Percentiles rank a stretch among this genome's conserved stretches.
Conservation (phyloP, 257 asterid species). For the Solanum ossicruentum region DNA sequence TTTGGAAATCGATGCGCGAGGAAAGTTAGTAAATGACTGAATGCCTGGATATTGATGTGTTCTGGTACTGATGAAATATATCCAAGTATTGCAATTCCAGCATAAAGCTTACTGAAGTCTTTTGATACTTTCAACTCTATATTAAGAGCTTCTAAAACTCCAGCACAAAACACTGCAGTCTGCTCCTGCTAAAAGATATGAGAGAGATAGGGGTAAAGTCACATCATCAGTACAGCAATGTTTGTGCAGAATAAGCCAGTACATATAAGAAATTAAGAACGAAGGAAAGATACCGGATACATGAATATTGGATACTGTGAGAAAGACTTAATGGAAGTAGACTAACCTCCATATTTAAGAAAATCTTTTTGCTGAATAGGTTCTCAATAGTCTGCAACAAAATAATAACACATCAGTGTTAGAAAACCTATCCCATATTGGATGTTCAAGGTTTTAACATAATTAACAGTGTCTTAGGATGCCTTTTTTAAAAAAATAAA, state of each 20-base stretch:
- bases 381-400: slow-evolving; percentile 78
- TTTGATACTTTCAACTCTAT: slow-evolving; percentile 71
- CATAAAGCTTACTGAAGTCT: slow-evolving; percentile 63
- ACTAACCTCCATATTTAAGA: slow-evolving; percentile 84
- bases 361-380: slow-evolving; percentile 70
- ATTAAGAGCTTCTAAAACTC: slow-evolving; percentile 53
- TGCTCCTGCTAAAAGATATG: slow-evolving; percentile 33
- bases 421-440: not conserved
- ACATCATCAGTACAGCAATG: not conserved
- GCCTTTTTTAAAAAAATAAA: not conserved
- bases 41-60: slow-evolving; percentile 47
- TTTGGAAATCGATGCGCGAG: slow-evolving; percentile 80
- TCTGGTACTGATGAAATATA: slow-evolving; percentile 60
- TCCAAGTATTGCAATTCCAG: slow-evolving; percentile 89
- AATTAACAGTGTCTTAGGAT: not conserved
- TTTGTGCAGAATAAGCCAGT: not conserved
- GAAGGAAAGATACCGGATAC: not conserved
- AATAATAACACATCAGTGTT: not conserved
- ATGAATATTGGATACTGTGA: not conserved
- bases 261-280: not conserved
- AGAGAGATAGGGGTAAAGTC: not conserved
- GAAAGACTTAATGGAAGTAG: not conserved
- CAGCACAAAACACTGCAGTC: slow-evolving; percentile 54
- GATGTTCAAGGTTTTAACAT: not conserved
- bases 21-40: slow-evolving; percentile 53